Percentiles rank a stretch among this genome's conserved stretches.
phyloP scores from a whole-genome alignment of 768 basidiomycete species.

The Calocybe indica region DNA sequence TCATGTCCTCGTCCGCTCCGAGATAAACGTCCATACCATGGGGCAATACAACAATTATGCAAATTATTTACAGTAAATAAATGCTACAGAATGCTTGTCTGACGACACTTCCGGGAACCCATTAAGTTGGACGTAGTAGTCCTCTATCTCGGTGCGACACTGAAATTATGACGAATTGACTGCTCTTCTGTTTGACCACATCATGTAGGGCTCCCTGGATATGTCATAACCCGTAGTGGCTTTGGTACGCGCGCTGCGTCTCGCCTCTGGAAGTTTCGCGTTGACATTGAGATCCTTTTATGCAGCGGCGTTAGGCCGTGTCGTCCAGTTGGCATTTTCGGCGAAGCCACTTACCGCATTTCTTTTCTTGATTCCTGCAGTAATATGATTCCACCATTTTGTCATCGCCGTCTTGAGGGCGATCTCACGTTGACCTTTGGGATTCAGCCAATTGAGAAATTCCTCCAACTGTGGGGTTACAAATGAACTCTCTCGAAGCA shows the following conservation, averaged over 20 bases:
- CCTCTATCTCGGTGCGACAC: background rate
- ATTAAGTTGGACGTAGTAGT: background rate
- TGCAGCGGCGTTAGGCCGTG: constrained; percentile 1
- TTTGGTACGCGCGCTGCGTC: constrained; percentile 71
- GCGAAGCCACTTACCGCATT: constrained; percentile 45
- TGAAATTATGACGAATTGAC: constrained; percentile 32
- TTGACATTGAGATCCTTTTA: constrained; percentile 62
- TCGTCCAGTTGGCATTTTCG: background rate
- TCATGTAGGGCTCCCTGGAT: constrained; percentile 79
- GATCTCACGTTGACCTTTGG: constrained; percentile 85
- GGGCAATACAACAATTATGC: too few species aligned
- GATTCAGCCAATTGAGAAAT: constrained; percentile 85
- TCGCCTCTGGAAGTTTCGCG: constrained; percentile 71
- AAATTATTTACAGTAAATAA: too few species aligned
- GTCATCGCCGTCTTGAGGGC: constrained; percentile 70
- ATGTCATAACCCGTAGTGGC: constrained; percentile 54
- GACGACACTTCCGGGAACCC: too few species aligned
- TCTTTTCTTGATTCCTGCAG: constrained; percentile 73
- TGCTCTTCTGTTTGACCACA: constrained; percentile 81
- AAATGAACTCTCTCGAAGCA: constrained; percentile 4
- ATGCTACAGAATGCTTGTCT: too few species aligned
- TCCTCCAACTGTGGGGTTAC: constrained; percentile 59
- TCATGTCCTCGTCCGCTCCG: too few species aligned
- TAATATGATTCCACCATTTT: constrained; percentile 83
- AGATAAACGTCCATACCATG: too few species aligned